Base-by-base conservation (phyloP, 352 stramenopile species). In the Globisporangium cystogenes region DNA sequence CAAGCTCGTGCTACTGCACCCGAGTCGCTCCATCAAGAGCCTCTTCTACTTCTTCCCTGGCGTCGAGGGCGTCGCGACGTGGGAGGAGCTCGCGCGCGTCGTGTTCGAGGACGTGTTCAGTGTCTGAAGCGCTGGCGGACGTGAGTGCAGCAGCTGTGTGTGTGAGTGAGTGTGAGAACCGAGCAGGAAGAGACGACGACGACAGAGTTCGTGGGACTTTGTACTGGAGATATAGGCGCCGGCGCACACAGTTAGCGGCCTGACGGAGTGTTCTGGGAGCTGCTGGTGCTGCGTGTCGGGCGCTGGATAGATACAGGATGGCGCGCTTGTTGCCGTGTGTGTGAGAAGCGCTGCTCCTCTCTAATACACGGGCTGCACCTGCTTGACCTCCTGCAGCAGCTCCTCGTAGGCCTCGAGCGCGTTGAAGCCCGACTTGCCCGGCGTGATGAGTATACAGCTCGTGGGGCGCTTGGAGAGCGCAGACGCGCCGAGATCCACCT, bases 381-480 rank as follows among this genome's bases (percentile, higher is more conserved):
- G 67, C 72, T 96, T 95, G 50, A 96, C 83, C 40, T 97, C 87
- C 54, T 76, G 70, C 31, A 96, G 60, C 47, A 96, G 69, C 68
- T 98, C 86, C 41, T 96, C 81, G 72, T 96, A 97, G 24, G 85
- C 77, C 23, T 96, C 89, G 62, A 93, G 75, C 23, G 74, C 86
- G 60, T 84, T 87, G 52, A 97, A 97, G 40, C 87, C 88, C 27
- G 89, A 76, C 74, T 98, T 98, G 48, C 83, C 84, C 29, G 86
- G 79, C 44, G 89, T 98, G 54, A 99, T 90, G 60, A 99, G 74
- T 72, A 99, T 97, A 81, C 93, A 98, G 83, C 93, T 99, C 40
- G 97, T 99, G 39, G 97, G 97, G 55, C 97, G 77, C 81, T 99
- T 99, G 27, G 96, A 99, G 57, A 94, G 86, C 29, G 96, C 96